Evolutionary conservation across 2,329 filamentous ascomycete species (phyloP).

Genomic region (Septoria linicola): DNA sequence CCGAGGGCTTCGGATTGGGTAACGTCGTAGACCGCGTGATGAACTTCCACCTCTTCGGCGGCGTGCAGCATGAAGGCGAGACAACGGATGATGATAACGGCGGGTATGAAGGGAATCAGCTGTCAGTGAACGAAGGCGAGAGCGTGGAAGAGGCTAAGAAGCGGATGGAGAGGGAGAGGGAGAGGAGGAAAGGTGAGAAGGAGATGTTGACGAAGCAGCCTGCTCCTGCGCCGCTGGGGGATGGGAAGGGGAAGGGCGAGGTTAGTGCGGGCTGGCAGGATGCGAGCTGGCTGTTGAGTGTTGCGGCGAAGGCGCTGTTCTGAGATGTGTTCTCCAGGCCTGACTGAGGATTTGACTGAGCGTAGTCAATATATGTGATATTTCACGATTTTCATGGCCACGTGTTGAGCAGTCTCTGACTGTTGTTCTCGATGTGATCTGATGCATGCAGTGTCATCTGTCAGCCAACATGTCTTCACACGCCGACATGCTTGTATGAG

Average conservation of each 20-base stretch:
- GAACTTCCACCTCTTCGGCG: constrained; percentile 56
- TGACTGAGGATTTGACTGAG: too few species aligned
- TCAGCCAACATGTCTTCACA: too few species aligned
- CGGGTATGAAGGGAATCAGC: constrained; percentile 27
- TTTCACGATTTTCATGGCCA: too few species aligned
- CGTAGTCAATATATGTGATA: too few species aligned
- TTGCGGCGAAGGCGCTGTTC: constrained; percentile 49
- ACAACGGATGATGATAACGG: constrained; percentile 36
- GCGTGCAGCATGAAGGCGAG: constrained; percentile 52
- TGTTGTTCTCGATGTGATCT: too few species aligned
- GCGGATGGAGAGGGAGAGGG: constrained; percentile 38
- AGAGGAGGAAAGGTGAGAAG: constrained; percentile 38
- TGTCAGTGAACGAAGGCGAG: constrained; percentile 26
- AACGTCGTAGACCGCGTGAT: constrained; percentile 58
- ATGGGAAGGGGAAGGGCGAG: constrained; percentile 41
- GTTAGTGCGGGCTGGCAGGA: constrained; percentile 56
- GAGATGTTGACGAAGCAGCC: constrained; percentile 27
- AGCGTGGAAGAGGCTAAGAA: constrained; percentile 33
- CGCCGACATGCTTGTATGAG: too few species aligned
- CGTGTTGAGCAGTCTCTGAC: too few species aligned
- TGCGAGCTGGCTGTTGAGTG: constrained; percentile 57
- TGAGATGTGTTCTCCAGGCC: too few species aligned
- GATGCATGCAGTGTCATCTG: too few species aligned
- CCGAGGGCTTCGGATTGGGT: constrained; percentile 55
- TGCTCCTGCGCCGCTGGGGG: constrained; percentile 32